These are phyloP conservation scores for Blastomyces percursus DNA, from an alignment of 2,329 filamentous ascomycete genomes.

Conservation along the genomic window DNA sequence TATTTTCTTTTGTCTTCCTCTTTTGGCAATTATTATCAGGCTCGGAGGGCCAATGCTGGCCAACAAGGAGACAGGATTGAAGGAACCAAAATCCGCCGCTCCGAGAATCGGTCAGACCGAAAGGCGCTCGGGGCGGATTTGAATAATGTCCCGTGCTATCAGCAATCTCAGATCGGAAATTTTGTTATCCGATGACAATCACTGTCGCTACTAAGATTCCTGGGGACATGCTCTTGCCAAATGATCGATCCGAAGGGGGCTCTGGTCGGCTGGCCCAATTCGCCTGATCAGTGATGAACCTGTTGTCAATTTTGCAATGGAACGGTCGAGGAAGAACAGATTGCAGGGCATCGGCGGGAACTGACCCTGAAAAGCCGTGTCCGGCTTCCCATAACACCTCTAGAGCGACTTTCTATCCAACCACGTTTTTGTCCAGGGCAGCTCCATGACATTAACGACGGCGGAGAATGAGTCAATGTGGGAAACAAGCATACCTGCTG, in stretches of 20 bases:
- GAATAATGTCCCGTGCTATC: not conserved
- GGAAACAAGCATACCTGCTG: not conserved
- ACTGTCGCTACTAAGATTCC: not conserved
- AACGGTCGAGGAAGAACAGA: not conserved
- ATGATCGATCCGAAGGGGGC: no score
- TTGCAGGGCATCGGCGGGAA: not conserved
- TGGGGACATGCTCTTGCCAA: no score
- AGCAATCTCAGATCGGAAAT: not conserved
- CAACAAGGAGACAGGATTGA: not conserved
- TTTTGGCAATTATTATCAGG: not conserved
- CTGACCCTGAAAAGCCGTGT: not conserved
- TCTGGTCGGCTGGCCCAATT: not conserved
- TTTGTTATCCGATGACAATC: not conserved
- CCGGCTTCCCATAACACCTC: not conserved
- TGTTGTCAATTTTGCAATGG: not conserved
- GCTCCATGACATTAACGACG: not conserved
- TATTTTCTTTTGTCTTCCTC: not conserved
- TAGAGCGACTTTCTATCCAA: not conserved
- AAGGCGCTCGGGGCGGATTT: not conserved
- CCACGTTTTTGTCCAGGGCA: not conserved
- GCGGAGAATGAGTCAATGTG: not conserved
- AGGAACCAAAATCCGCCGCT: not conserved
- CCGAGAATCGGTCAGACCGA: not conserved
- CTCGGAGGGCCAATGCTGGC: not conserved
- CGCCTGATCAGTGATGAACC: not conserved